Evolutionary conservation across 2,329 filamentous ascomycete species (phyloP).

Genomic region (Fusarium sp.): DNA sequence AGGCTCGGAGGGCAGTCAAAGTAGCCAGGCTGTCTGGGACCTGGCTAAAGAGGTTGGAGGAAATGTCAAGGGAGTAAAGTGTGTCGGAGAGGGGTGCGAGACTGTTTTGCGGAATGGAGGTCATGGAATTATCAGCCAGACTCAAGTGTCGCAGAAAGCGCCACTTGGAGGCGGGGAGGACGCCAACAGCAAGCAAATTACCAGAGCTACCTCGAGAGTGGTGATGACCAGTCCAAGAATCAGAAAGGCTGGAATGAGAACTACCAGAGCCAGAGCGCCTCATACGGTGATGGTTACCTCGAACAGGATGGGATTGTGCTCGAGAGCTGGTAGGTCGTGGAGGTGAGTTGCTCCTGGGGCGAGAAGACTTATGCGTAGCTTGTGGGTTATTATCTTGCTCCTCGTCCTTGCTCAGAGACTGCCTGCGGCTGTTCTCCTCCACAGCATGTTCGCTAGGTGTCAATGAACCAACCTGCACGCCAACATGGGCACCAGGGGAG

Average conservation of each 20-base stretch:
- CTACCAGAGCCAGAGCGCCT: conserved; percentile 91
- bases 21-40: conserved; percentile 91
- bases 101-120: conserved; percentile 79
- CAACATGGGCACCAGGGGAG: conserved; percentile 65
- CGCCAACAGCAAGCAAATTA: conserved; percentile 78
- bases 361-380: conserved; percentile 59
- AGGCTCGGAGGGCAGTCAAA: conserved; percentile 86
- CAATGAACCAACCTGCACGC: conserved; percentile 71
- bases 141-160: conserved; percentile 93
- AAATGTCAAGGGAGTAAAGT: conserved; percentile 91
- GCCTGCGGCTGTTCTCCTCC: conserved; percentile 55
- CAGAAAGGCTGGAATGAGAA: conserved; percentile 83
- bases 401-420: conserved; percentile 61
- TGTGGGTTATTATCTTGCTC: conserved; percentile 59
- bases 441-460: conserved; percentile 64
- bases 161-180: conserved; percentile 90
- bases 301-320: conserved; percentile 74
- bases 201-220: conserved; percentile 78
- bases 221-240: conserved; percentile 69
- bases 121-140: conserved; percentile 90
- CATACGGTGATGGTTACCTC: conserved; percentile 79
- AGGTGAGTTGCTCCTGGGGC: conserved; percentile 84
- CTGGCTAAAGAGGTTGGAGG: conserved; percentile 92
- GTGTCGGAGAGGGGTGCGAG: conserved; percentile 87
- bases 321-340: conserved; percentile 80